phyloP scores from a whole-genome alignment of 257 asterid genomes.

The Thymus mandschuricus region DNA sequence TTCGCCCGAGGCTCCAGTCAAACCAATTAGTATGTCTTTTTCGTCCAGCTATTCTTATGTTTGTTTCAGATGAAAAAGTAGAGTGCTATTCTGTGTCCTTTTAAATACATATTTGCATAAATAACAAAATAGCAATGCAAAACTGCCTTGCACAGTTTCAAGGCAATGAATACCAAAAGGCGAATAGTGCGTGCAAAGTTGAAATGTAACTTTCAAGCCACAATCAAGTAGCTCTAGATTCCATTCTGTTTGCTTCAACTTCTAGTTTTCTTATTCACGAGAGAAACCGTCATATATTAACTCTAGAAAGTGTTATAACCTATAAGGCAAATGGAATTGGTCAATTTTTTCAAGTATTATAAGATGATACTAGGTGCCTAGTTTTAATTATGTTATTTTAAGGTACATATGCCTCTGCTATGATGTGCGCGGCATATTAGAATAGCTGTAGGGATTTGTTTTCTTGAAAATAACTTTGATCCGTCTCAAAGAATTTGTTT shows the following conservation, averaged over 20 bases:
- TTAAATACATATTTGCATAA: neutral
- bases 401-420: neutral
- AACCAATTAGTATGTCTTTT: slow-evolving; percentile 83
- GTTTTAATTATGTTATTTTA: neutral
- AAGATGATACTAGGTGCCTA: slow-evolving; percentile 13
- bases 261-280: neutral
- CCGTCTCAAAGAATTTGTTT: slow-evolving; percentile 3
- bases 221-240: neutral
- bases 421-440: slow-evolving; percentile 9
- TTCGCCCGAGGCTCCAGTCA: slow-evolving; percentile 79
- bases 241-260: neutral
- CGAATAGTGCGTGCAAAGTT: too few species aligned
- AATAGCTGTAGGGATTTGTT: neutral
- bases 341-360: slow-evolving; percentile 3
- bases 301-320: slow-evolving; percentile 9
- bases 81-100: neutral
- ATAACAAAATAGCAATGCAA: neutral
- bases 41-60: slow-evolving; percentile 28
- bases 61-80: neutral
- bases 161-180: neutral
- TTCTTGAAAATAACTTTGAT: slow-evolving; percentile 14
- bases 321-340: neutral
- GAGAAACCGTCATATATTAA: neutral
- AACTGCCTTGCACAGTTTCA: neutral
- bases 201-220: neutral